Conservation (phyloP, 192 early-diverging fungal species). For the Rhizophagus prolifer region DNA sequence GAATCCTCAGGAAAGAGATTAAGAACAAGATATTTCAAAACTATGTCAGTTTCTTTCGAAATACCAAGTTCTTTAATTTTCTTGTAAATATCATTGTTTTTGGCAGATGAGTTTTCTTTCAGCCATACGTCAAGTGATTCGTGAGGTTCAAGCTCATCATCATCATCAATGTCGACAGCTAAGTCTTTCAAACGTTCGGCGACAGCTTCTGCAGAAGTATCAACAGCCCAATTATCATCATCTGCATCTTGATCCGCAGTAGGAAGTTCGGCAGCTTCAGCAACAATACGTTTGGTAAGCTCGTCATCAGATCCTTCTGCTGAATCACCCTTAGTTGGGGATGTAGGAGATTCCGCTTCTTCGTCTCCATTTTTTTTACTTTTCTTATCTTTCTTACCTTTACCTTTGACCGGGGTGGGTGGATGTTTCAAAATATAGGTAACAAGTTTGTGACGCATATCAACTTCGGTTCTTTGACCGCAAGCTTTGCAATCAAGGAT, state of each 20-base stretch:
- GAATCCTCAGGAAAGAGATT: conserved; percentile 69
- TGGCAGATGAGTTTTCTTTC: conserved; percentile 51
- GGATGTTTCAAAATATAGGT: conserved; percentile 94
- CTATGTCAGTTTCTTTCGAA: conserved; percentile 47
- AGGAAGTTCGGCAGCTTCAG: conserved; percentile 64
- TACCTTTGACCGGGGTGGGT: conserved; percentile 54
- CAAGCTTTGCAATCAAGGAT: conserved; percentile 89
- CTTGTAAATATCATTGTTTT: conserved; percentile 70
- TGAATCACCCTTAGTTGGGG: conserved; percentile 36
- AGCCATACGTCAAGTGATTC: conserved; percentile 80
- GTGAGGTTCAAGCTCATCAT: conserved; percentile 71
- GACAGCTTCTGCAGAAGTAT: conserved; percentile 79
- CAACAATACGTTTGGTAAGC: conserved; percentile 64
- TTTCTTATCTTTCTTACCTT: conserved; percentile 54
- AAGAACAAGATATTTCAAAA: conserved; percentile 76
- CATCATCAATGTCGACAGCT: conserved; percentile 50
- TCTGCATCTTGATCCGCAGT: conserved; percentile 49
- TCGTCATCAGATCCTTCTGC: conserved; percentile 65
- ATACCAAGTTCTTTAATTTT: conserved; percentile 80
- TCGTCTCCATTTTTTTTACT: conserved; percentile 52
- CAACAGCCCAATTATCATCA: conserved; percentile 81
- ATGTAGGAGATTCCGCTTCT: conserved; percentile 38
- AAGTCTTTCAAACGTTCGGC: conserved; percentile 72
- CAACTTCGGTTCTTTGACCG: conserved; percentile 76
- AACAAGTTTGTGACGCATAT: conserved; percentile 86